Evolutionary conservation across 169 alveolate species (phyloP).

Genomic region (Eimeria sp.): DNA sequence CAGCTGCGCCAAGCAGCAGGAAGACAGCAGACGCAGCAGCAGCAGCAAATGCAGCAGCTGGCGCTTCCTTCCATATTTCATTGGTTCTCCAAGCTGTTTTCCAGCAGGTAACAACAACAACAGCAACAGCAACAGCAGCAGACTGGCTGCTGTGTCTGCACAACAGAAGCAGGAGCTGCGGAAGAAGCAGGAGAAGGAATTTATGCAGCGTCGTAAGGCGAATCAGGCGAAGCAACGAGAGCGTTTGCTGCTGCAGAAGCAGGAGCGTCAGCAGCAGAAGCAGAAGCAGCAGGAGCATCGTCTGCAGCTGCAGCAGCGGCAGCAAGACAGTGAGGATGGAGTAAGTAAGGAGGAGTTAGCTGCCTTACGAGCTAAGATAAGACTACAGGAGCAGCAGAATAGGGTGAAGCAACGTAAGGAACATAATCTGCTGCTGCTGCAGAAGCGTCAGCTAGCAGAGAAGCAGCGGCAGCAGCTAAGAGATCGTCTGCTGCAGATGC

Average conservation of each 20-base stretch:
- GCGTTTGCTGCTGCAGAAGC: conserved; percentile 59
- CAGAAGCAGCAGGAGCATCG: conserved; percentile 20
- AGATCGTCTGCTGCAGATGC: conserved; percentile 41
- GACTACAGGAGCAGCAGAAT: conserved; percentile 53
- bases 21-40: conserved; percentile 20
- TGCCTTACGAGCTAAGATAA: conserved; percentile 16
- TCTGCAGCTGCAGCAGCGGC: background rate
- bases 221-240: conserved; percentile 60
- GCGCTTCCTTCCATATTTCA: background rate
- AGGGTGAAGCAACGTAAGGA: background rate
- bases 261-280: conserved; percentile 53
- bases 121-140: conserved; percentile 39
- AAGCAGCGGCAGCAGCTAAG: conserved; percentile 43
- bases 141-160: conserved; percentile 59
- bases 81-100: background rate
- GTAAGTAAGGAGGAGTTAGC: conserved; percentile 5
- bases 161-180: conserved; percentile 62
- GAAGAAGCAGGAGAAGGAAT: conserved; percentile 53
- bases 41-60: conserved; percentile 7
- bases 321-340: background rate
- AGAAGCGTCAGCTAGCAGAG: conserved; percentile 9
- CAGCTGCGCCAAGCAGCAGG: background rate
- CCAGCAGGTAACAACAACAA: background rate
- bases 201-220: conserved; percentile 51
- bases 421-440: background rate